Evolutionary conservation across 1,139 yeast species (phyloP).

Genomic region (Suhomyces atakaporum): DNA sequence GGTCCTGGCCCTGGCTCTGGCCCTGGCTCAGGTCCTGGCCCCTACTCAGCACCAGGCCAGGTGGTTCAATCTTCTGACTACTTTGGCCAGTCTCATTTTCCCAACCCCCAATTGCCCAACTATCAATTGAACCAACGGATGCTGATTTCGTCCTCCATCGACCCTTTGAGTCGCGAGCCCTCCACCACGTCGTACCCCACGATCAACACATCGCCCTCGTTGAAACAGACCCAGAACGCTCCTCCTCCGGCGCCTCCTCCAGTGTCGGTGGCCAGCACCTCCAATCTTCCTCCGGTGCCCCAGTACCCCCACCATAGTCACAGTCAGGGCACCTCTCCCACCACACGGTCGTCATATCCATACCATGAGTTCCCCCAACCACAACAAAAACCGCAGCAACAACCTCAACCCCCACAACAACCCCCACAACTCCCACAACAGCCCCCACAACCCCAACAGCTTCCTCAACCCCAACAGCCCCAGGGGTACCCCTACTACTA

Average conservation of each 20-base stretch:
- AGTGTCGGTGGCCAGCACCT: constrained; percentile 2
- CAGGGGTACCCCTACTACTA: constrained; percentile 11
- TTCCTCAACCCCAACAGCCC: constrained; percentile 10
- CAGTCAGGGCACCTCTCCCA: constrained; percentile 11
- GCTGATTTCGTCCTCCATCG: constrained; percentile 10
- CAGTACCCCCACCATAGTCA: constrained; percentile 10
- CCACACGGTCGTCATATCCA: constrained; percentile 3
- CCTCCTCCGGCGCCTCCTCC: background rate
- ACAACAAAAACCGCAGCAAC: constrained; percentile 11
- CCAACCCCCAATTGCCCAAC: constrained; percentile 8
- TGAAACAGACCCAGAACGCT: constrained; percentile 1
- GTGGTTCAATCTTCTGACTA: constrained; percentile 8
- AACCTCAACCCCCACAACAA: constrained; percentile 8
- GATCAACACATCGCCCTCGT: constrained; percentile 8
- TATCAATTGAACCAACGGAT: constrained; percentile 13
- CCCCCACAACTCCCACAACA: constrained; percentile 12
- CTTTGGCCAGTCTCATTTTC: constrained; percentile 7
- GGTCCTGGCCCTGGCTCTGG: constrained; percentile 3
- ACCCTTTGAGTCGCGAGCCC: constrained; percentile 11
- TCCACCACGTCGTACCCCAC: constrained; percentile 6
- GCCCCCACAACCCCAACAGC: constrained; percentile 13
- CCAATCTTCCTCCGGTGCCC: constrained; percentile 9
- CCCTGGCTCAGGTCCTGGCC: constrained; percentile 8
- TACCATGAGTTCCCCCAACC: constrained; percentile 6
- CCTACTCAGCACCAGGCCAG: constrained; percentile 7